Conservation (phyloP, 768 basidiomycete genomes). For the Phylloporus rhodoxanthus region DNA sequence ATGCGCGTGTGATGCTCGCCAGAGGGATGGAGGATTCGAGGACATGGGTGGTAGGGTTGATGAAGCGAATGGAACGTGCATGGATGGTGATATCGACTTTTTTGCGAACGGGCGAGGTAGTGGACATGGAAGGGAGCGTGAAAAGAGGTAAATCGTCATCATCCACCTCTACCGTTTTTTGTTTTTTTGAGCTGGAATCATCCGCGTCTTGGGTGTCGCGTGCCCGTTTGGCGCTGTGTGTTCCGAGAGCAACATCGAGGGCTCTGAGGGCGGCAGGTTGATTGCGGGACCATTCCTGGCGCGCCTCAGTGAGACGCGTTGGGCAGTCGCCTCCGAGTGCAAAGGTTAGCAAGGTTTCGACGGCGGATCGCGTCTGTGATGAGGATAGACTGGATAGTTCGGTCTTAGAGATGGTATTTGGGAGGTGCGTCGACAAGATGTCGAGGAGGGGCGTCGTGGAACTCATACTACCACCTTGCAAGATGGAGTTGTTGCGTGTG, state of each 20-base stretch:
- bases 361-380: neutral
- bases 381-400: conserved; percentile 6
- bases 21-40: conserved; percentile 49
- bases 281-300: conserved; percentile 20
- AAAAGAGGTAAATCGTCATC: conserved; percentile 43
- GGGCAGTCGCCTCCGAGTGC: conserved; percentile 27
- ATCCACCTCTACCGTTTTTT: conserved; percentile 14
- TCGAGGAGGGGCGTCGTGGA: conserved; percentile 25
- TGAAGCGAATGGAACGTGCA: conserved; percentile 45
- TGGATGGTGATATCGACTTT: conserved; percentile 55
- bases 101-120: conserved; percentile 9
- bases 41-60: conserved; percentile 43
- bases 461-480: conserved; percentile 3
- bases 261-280: conserved; percentile 22
- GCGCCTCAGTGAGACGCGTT: conserved; percentile 6
- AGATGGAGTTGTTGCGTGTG: neutral
- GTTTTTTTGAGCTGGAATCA: conserved; percentile 12
- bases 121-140: conserved; percentile 59
- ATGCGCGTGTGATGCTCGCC: conserved; percentile 49
- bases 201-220: conserved; percentile 17
- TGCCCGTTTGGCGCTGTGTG: conserved; percentile 18
- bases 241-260: conserved; percentile 11
- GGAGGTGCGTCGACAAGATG: conserved; percentile 17
- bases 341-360: conserved; percentile 29
- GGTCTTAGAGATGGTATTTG: conserved; percentile 3